Evolutionary conservation across 2,329 filamentous ascomycete genomes (phyloP).

Genomic region (Aspergillus costaricaensis): DNA sequence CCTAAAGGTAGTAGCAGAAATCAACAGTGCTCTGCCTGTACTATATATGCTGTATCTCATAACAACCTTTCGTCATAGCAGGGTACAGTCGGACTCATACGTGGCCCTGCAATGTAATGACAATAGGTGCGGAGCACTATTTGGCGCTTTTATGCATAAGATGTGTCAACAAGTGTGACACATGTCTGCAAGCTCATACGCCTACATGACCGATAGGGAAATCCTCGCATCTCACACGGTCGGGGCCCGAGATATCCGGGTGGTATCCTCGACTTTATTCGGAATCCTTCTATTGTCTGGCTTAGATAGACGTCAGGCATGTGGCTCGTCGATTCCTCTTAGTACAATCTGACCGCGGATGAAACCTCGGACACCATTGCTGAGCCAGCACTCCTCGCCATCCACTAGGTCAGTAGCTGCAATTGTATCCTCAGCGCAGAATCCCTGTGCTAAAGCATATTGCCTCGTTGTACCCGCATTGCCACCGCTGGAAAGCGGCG

Average conservation of each 20-base stretch:
- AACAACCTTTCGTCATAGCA: not conserved
- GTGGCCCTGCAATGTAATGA: not conserved
- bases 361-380: constrained; percentile 84
- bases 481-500: constrained; percentile 73
- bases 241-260: not conserved
- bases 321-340: not conserved
- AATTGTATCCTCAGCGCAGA: constrained; percentile 69
- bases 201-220: not conserved
- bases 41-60: not conserved
- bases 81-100: not conserved
- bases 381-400: constrained; percentile 83
- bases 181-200: not conserved
- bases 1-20: no score
- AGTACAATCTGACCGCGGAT: constrained; percentile 43
- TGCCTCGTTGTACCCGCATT: constrained; percentile 79
- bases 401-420: constrained; percentile 61
- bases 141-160: not conserved
- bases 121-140: not conserved
- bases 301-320: not conserved
- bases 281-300: not conserved
- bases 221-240: not conserved
- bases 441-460: constrained; percentile 72
- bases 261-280: not conserved
- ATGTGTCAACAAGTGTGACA: not conserved
- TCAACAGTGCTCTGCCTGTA: not conserved